Conservation (phyloP, 768 basidiomycete species). For the Pleurotus tuber-regium region DNA sequence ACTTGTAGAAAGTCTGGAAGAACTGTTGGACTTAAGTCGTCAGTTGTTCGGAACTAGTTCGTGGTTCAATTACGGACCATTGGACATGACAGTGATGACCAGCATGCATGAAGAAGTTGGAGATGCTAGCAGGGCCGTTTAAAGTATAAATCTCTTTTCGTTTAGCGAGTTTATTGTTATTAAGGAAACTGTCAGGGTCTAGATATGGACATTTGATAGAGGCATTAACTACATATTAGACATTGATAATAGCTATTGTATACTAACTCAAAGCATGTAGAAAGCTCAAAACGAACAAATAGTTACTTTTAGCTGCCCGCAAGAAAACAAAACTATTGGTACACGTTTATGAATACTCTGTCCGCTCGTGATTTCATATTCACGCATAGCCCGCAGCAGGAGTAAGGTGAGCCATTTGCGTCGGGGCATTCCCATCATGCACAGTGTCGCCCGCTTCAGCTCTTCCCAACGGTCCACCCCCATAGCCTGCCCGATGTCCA, state of each 20-base stretch:
- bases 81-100: constrained; percentile 14
- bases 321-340: no score
- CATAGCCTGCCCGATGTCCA: neutral
- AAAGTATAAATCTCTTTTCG: neutral
- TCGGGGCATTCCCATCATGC: neutral
- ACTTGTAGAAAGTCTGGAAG: constrained; percentile 41
- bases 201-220: neutral
- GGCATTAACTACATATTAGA: neutral
- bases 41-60: constrained; percentile 42
- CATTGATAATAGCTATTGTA: no score
- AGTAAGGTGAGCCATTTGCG: neutral
- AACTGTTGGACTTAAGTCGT: constrained; percentile 36
- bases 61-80: constrained; percentile 30
- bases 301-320: no score
- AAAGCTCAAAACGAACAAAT: no score
- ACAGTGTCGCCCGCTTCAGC: neutral
- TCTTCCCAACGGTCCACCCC: neutral
- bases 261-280: no score
- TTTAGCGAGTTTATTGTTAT: neutral
- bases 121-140: constrained; percentile 8
- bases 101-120: constrained; percentile 14
- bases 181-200: no score
- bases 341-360: no score
- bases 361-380: neutral
- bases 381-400: neutral